These are phyloP conservation scores for Linderniella brevidens DNA, from an alignment of 257 asterid genomes.

Conservation along the genomic window DNA sequence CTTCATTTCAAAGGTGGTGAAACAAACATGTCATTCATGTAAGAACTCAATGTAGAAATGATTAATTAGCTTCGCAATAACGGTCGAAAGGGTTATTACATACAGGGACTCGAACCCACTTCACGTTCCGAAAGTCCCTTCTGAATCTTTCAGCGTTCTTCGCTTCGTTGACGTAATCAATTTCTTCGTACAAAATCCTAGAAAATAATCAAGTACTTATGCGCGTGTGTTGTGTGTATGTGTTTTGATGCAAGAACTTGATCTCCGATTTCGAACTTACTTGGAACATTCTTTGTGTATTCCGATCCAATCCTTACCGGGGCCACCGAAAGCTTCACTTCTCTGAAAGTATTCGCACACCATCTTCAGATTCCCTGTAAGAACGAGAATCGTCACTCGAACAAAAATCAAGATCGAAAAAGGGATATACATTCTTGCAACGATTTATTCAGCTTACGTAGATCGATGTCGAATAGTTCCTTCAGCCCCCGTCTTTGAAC, in stretches of 20 bases:
- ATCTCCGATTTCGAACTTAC: slow-evolving; percentile 46
- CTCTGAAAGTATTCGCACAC: slow-evolving; percentile 83
- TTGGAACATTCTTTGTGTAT: slow-evolving; percentile 94
- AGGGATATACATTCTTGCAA: background rate
- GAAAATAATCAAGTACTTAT: slow-evolving; percentile 13
- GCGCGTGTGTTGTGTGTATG: background rate
- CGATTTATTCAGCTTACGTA: slow-evolving; percentile 29
- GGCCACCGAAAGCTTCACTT: slow-evolving; percentile 94
- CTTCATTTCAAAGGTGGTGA: slow-evolving; percentile 13
- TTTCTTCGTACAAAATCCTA: slow-evolving; percentile 93
- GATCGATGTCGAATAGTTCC: slow-evolving; percentile 85
- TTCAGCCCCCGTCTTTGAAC: slow-evolving; percentile 93
- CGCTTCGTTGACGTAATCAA: slow-evolving; percentile 91
- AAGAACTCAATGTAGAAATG: slow-evolving; percentile 9
- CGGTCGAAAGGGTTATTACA: background rate
- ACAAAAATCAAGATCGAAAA: background rate
- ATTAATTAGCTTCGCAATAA: slow-evolving; percentile 6
- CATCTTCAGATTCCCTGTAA: slow-evolving; percentile 68
- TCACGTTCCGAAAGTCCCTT: slow-evolving; percentile 84
- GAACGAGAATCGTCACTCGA: background rate
- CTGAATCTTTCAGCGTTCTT: slow-evolving; percentile 94
- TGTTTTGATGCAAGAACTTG: background rate
- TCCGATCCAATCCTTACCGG: slow-evolving; percentile 85
- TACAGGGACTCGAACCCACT: slow-evolving; percentile 99
- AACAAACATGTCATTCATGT: too few relatives aligned